Percentiles rank a stretch among this genome's conserved stretches.
These are phyloP conservation scores for Cucurbita ficifolia DNA, from an alignment of 306 rosid species.

Conservation along the genomic window DNA sequence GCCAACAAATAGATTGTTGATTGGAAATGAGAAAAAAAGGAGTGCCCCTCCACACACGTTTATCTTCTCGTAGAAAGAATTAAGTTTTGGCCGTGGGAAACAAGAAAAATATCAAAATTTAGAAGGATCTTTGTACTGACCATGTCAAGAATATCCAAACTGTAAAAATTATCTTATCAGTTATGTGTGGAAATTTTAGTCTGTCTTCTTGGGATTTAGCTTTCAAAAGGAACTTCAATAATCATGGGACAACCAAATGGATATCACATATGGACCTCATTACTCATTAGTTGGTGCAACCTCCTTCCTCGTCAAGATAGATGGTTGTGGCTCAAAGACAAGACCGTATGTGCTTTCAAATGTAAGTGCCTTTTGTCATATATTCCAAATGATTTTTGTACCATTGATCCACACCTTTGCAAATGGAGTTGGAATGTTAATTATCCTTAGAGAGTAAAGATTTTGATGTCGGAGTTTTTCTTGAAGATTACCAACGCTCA, in stretches of 20 bases:
- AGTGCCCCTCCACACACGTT: background rate
- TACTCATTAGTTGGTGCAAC: background rate
- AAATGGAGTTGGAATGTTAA: background rate
- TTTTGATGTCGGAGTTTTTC: background rate
- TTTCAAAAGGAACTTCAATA: background rate
- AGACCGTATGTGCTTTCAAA: background rate
- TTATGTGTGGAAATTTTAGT: background rate
- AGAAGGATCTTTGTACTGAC: background rate
- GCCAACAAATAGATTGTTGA: background rate
- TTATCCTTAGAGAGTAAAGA: background rate
- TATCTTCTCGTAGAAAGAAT: background rate
- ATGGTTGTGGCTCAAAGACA: background rate
- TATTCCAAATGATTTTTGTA: background rate
- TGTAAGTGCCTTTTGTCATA: background rate
- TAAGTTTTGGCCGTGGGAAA: background rate
- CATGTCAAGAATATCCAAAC: background rate
- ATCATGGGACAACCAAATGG: background rate
- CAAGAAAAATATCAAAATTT: background rate
- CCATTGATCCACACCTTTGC: background rate
- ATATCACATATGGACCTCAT: background rate
- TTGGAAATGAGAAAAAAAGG: background rate
- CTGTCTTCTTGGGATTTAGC: background rate
- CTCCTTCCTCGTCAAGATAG: background rate
- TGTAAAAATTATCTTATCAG: background rate
- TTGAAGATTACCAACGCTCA: background rate